These are phyloP conservation scores for Suzukiozyma palmioleophila DNA, from an alignment of 1,139 yeast genomes.

Conservation along the genomic window DNA sequence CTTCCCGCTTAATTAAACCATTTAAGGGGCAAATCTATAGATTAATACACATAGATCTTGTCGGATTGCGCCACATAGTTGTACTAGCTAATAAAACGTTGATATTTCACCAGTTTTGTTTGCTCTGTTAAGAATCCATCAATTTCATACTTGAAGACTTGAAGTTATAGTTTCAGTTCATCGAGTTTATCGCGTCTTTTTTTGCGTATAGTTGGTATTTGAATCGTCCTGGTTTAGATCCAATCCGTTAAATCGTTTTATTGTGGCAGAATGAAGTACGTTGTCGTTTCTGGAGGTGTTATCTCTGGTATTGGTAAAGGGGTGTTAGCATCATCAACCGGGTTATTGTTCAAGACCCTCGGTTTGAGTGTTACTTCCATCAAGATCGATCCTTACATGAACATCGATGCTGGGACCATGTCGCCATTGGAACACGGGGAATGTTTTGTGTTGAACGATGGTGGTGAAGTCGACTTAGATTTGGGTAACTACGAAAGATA, in stretches of 20 bases:
- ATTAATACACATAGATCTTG: slow-evolving; percentile 7
- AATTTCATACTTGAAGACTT: too few relatives aligned
- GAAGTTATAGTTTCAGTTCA: too few relatives aligned
- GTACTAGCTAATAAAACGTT: slow-evolving; percentile 1
- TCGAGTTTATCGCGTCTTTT: background rate
- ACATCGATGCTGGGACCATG: slow-evolving; percentile 99
- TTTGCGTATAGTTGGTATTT: slow-evolving; percentile 3
- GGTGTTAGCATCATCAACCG: slow-evolving; percentile 94
- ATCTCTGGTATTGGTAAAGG: slow-evolving; percentile 99
- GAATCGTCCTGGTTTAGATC: background rate
- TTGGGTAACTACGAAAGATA: slow-evolving; percentile 97
- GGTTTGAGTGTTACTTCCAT: slow-evolving; percentile 95
- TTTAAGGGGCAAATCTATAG: slow-evolving; percentile 42
- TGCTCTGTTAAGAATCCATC: background rate
- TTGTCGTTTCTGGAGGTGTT: slow-evolving; percentile 98
- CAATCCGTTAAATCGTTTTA: background rate
- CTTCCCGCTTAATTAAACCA: slow-evolving; percentile 48
- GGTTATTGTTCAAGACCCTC: slow-evolving; percentile 85
- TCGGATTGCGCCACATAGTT: background rate
- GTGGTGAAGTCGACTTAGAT: slow-evolving; percentile 98
- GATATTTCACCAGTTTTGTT: slow-evolving; percentile 5
- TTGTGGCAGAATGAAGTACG: slow-evolving; percentile 77
- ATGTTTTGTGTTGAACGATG: slow-evolving; percentile 95
- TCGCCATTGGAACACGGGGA: slow-evolving; percentile 99
- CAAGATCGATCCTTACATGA: slow-evolving; percentile 98